Base-by-base conservation (phyloP, 768 basidiomycete genomes). In the Suillus brevipes region DNA sequence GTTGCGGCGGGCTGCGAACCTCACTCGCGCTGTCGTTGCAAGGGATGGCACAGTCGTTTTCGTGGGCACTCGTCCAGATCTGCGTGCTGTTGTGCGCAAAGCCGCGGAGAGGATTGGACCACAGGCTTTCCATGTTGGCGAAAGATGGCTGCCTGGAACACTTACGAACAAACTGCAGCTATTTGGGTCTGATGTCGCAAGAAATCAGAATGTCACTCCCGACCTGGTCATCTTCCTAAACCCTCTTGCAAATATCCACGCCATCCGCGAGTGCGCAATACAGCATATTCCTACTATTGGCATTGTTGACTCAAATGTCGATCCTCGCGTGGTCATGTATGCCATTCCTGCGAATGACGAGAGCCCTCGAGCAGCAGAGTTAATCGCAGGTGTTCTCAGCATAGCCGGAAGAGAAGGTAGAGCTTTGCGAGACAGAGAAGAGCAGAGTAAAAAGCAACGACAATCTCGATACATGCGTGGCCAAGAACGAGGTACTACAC, bases 291-390 rank as follows among this genome's bases (percentile, higher is more conserved):
- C 97, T 0, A 99, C 97, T 1, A 88, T 99, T 65, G 97, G 90
- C 40, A 89, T 99, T 65, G 87, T 96, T 62, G 97, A 99, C 78
- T 94, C 95, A 25, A 95, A 99, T 74, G 91, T 88, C 50, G 97
- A 99, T 78, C 97, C 97, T 6, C 88, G 97, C 31, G 83, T 95
- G 45, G 96, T 99, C 67, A 97, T 98, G 85, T 99, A 97, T 76
- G 91, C 97, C 50, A 98, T 99, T 72, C 96, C 95, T 0, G 95
- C 94, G n/a, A 99, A 99, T 76, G 94, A 97, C 78, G 97, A 99
- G 78, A 94, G 88, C 73, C 84, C 90, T 12, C 86, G 95, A 55
- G 91, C 95, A 18, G 94, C 94, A 52, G 97, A 99, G 72, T 80
- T 99, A 49, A 85, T 99, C 64, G 87, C 90, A 1, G 97, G 97